Evolutionary conservation across 257 asterid species (phyloP), one percentile per base, ranked within the genome.

Genomic region (Salvia hispanica): DNA sequence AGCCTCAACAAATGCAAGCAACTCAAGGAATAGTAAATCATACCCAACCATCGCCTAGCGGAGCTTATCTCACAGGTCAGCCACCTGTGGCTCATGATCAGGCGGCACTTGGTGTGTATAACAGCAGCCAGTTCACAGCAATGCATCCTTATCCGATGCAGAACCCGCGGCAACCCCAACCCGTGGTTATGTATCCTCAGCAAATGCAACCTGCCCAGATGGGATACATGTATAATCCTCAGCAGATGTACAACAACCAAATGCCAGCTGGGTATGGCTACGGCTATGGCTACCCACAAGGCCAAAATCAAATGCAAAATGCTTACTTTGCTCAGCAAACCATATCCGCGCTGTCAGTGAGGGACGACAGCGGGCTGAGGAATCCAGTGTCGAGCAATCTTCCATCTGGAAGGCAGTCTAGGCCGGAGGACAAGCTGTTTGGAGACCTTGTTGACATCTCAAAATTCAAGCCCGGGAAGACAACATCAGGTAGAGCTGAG

Each of bases 211-310:
- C 84, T 16, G 82, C 84, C n/a, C 96, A 78, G 73, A 81, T 90
- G 96, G 90, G 83, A 53, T 81, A 81, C 51, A 84, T 83, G 89
- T 86, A 91, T 77, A 78, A 89, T 67, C 97, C 86, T 48, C 96
- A 88, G 44, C 97, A 83, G 71, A 77, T 83, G 85, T 90, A 90
- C 66, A 80, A 80, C 52, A 71, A 79, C 74, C 97, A 90, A 77
- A 84, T 83, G 88, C 46, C 14, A 1, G 80, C 80, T 34, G 84
- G 86, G 12, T 80, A 79, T 62, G 85, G 83, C 4, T 85, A 82
- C 4, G 89, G 95, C 4, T 82, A 76, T 6, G 86, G 90, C 5
- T 75, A 75, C 10, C 36, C 65, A 59, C 40, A 25, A 25, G 82
- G 83, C 9, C 86, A 82, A 50, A 85, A 76, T 36, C 96, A 84